Conservation (phyloP, 441 rosid species). For the Croton setiger region DNA sequence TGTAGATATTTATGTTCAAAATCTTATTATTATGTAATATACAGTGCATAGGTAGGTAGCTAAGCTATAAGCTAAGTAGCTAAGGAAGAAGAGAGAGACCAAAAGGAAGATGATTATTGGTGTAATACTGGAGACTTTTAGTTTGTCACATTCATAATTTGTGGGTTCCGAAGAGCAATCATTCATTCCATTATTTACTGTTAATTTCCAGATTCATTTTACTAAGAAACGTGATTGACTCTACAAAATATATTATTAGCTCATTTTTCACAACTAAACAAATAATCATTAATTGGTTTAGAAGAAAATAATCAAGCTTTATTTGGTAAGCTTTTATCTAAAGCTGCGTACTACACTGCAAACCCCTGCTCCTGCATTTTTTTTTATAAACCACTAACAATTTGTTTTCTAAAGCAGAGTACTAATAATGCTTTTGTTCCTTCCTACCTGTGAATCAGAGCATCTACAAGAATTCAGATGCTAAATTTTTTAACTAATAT, state of each 20-base stretch:
- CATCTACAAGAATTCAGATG: too few relatives aligned
- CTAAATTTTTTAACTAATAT: too few relatives aligned
- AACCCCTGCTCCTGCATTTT: too few relatives aligned
- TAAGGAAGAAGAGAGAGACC: neutral
- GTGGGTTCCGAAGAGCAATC: constrained; percentile 6
- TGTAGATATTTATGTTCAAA: neutral
- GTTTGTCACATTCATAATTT: too few relatives aligned
- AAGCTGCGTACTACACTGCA: too few relatives aligned
- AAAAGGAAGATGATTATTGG: too few relatives aligned
- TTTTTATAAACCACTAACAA: neutral
- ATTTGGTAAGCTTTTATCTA: neutral
- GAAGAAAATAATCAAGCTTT: neutral
- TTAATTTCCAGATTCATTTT: constrained; percentile 15
- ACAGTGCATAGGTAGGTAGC: neutral
- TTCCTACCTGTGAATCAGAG: constrained; percentile 1
- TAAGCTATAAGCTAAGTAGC: neutral
- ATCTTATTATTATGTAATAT: neutral
- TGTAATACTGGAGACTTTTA: too few relatives aligned
- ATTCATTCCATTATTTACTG: constrained; percentile 15
- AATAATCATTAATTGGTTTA: constrained; percentile 17
- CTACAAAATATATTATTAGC: constrained; percentile 30
- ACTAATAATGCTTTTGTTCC: constrained; percentile 10
- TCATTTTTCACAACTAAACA: constrained; percentile 17
- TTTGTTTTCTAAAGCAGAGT: too few relatives aligned
- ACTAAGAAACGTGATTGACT: constrained; percentile 52